Percentiles rank a stretch among this genome's conserved stretches.
phyloP scores from a whole-genome alignment of 176 grass and related monocot species.

The Typha latifolia region DNA sequence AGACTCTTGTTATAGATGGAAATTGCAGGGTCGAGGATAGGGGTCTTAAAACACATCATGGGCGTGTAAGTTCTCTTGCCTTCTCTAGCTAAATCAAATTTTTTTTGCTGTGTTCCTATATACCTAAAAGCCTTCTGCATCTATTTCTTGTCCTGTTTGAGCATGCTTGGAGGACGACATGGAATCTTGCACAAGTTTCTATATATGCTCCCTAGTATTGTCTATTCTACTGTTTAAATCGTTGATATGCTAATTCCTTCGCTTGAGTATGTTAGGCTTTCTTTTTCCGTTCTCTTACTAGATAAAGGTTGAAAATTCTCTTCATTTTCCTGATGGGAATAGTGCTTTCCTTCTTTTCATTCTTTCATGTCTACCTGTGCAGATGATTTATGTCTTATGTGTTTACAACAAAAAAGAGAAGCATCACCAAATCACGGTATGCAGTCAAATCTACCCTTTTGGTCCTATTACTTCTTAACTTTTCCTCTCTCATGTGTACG shows the following conservation, averaged over 20 bases:
- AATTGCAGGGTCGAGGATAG: slow-evolving; percentile 97
- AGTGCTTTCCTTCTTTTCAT: slow-evolving; percentile 5
- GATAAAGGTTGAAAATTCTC: background rate
- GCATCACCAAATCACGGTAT: slow-evolving; percentile 70
- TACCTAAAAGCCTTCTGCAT: background rate
- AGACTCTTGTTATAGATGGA: slow-evolving; percentile 64
- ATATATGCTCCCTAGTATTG: background rate
- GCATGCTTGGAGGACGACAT: too few species aligned
- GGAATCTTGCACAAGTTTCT: too few species aligned
- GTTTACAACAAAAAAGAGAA: slow-evolving; percentile 94
- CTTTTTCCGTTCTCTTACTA: background rate
- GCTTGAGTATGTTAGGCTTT: background rate
- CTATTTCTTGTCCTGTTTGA: background rate
- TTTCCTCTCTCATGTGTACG: background rate
- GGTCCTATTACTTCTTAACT: background rate
- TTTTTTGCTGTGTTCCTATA: background rate
- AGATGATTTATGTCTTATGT: slow-evolving; percentile 90
- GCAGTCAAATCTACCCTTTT: slow-evolving; percentile 21
- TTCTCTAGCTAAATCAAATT: background rate
- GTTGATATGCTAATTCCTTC: background rate
- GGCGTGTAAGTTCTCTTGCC: slow-evolving; percentile 49
- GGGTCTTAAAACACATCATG: slow-evolving; percentile 91
- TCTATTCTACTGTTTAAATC: background rate
- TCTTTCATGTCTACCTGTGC: slow-evolving; percentile 25
- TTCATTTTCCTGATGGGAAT: background rate